Base-by-base conservation (phyloP, 2,329 filamentous ascomycete species). In the Fusarium austroafricanum region DNA sequence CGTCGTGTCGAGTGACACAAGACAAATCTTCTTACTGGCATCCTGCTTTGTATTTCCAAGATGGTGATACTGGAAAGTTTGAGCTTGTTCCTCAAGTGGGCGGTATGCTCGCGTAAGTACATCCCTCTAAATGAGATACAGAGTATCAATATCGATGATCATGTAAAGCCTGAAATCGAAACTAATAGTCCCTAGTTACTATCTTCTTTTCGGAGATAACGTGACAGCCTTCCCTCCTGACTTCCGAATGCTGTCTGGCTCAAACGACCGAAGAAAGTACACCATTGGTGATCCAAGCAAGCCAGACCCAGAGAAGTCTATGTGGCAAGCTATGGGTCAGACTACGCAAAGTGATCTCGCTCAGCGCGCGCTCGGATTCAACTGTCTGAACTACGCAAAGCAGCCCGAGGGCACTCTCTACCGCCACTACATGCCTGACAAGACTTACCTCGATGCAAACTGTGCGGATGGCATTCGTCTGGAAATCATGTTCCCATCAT, bases 1-100 rank as follows among this genome's bases (percentile, higher is more conserved):
- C 93, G 2, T 94, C 92, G 12, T 97, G 93, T 77, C 87, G 86
- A 56, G 91, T 96, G 40, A 88, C 83, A 37, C 84, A 95, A 80
- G 94, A 97, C 80, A 91, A 89, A 80, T 97, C 93, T n/a, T 89
- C 89, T 31, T 97, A 97, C 82, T 97, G 93, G 92, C 88, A 89
- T 52, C 94, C 94, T 1, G 81, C 87, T 3, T 76, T 97, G 67
- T 94, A 95, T 81, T 97, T 97, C 78, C 79, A 89, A 75, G 87
- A 94, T 73, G 75, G 76, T 7, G 74, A 80, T 14, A 90, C 92
- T 70, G 87, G 90, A 58, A 82, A 88, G 56, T 88, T 88, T 50
- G 86, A 92, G 72, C 78, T 92, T 57, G 92, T 97, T 44, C 79
- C 85, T 2, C 89, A 96, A 76, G 86, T 91, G 50, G 93, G 93